phyloP scores from a whole-genome alignment of 2,329 filamentous ascomycete genomes.

The Pseudocercospora vitis region DNA sequence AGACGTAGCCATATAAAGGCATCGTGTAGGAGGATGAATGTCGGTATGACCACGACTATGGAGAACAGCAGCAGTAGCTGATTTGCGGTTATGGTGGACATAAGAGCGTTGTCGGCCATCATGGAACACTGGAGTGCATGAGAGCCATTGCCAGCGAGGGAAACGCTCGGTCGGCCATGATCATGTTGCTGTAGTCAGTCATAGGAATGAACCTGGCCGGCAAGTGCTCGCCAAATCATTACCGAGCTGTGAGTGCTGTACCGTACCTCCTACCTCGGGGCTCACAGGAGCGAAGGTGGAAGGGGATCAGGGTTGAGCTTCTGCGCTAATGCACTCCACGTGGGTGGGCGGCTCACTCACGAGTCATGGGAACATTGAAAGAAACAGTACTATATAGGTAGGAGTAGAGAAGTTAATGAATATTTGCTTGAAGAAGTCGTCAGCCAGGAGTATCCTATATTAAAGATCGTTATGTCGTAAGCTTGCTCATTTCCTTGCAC shows the following conservation, averaged over 20 bases:
- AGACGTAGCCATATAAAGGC: slow-evolving; percentile 41
- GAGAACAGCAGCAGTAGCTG: slow-evolving; percentile 33
- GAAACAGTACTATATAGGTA: too few relatives aligned
- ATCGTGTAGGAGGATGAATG: slow-evolving; percentile 36
- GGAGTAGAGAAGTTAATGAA: background rate
- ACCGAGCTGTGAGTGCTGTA: slow-evolving; percentile 7
- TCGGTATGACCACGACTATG: slow-evolving; percentile 18
- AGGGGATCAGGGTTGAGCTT: background rate
- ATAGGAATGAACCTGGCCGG: background rate
- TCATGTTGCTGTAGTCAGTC: background rate
- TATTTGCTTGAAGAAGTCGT: background rate
- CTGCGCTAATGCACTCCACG: background rate
- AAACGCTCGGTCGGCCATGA: background rate
- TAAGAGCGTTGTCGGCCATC: slow-evolving; percentile 9
- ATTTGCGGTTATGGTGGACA: slow-evolving; percentile 9
- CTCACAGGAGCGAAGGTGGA: background rate
- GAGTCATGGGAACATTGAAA: background rate
- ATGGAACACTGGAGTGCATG: background rate
- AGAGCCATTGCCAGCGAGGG: background rate
- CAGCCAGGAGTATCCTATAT: too few relatives aligned
- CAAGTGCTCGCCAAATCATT: slow-evolving; percentile 8
- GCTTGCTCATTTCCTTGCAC: too few relatives aligned
- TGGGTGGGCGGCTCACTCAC: background rate
- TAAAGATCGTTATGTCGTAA: too few relatives aligned
- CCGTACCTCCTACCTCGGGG: too few relatives aligned